These are phyloP conservation scores for Alternaria sp. DNA, from an alignment of 2,329 filamentous ascomycete species.

Conservation along the genomic window DNA sequence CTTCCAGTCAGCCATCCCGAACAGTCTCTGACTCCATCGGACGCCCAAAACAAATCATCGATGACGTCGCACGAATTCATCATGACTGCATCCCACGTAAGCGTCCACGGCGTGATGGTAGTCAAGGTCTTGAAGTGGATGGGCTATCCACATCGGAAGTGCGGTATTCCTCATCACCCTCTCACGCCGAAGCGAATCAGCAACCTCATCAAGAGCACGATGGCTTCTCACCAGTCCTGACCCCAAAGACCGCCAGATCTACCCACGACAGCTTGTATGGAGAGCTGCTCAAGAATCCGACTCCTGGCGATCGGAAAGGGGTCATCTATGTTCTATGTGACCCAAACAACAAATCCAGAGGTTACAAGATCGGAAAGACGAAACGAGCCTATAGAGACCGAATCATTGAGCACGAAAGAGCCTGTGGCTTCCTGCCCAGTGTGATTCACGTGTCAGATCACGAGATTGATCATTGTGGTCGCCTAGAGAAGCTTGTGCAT, in stretches of 20 bases:
- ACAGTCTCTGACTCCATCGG: not conserved
- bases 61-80: not conserved
- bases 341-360: not conserved
- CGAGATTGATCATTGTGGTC: not conserved
- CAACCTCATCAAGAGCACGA: not conserved
- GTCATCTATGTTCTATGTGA: conserved; percentile 12
- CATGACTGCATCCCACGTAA: not conserved
- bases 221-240: not conserved
- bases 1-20: not conserved
- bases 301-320: not conserved
- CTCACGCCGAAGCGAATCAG: not conserved
- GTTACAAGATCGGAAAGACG: conserved; percentile 19
- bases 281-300: not conserved
- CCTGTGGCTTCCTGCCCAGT: not conserved
- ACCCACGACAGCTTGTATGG: conserved; percentile 1
- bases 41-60: not conserved
- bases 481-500: conserved; percentile 10
- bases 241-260: not conserved
- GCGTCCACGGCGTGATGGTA: not conserved
- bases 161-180: not conserved
- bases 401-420: conserved; percentile 1
- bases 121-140: not conserved
- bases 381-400: not conserved
- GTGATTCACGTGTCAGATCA: not conserved
- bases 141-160: not conserved